Evolutionary conservation across 495 filamentous ascomycete genomes (phyloP).

Genomic region (Pyrenula massariospora): DNA sequence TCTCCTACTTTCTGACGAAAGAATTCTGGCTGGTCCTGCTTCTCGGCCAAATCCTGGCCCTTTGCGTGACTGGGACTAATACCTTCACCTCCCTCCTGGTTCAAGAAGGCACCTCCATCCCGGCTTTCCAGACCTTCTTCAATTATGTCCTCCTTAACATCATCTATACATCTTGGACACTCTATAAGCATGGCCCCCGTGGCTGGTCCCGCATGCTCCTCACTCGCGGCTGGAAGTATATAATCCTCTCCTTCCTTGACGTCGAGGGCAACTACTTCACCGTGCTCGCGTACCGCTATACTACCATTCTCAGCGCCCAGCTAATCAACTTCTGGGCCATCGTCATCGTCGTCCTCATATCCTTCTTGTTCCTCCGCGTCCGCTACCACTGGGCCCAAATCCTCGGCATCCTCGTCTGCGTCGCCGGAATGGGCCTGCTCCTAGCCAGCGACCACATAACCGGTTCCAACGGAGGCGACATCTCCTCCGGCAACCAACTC

Average conservation of each 20-base stretch:
- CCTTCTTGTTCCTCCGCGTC: conserved; percentile 68
- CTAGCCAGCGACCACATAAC: conserved; percentile 81
- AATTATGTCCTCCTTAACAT: conserved; percentile 79
- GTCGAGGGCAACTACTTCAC: conserved; percentile 97
- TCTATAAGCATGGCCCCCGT: conserved; percentile 71
- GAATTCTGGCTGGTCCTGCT: conserved; percentile 79
- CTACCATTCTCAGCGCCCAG: conserved; percentile 80
- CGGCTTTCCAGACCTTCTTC: conserved; percentile 94
- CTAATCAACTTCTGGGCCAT: conserved; percentile 99
- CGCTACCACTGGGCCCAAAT: conserved; percentile 82
- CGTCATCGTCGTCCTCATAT: conserved; percentile 78
- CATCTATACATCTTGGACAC: conserved; percentile 70
- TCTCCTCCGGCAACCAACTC: conserved; percentile 50
- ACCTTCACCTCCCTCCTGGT: conserved; percentile 74
- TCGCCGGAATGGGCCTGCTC: conserved; percentile 83
- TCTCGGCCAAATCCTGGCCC: conserved; percentile 74
- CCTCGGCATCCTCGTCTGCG: conserved; percentile 76
- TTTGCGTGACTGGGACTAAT: conserved; percentile 81
- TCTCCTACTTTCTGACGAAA: conserved; percentile 68
- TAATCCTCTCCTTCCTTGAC: conserved; percentile 84
- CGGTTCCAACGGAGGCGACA: conserved; percentile 44
- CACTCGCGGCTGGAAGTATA: conserved; percentile 78
- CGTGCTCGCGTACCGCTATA: conserved; percentile 88
- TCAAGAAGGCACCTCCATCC: conserved; percentile 61
- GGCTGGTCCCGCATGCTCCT: conserved; percentile 50